Evolutionary conservation across 2,329 filamentous ascomycete genomes (phyloP).

Genomic region (Aspergillus arachidicola): DNA sequence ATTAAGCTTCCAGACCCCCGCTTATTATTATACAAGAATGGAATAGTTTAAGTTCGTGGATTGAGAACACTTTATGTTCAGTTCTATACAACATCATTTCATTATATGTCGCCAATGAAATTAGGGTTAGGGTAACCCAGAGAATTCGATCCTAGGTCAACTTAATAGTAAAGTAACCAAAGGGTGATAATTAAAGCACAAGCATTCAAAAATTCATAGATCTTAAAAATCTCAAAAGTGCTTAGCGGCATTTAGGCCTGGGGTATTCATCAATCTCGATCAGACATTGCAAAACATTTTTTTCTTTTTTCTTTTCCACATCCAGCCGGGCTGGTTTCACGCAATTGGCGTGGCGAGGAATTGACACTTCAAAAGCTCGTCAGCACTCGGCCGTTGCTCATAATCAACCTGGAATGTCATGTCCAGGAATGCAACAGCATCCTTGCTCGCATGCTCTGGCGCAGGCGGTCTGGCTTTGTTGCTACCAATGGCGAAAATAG

Average conservation of each 20-base stretch:
- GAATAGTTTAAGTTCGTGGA: neutral
- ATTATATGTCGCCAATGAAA: neutral
- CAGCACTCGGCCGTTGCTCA: constrained; percentile 85
- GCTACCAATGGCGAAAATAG: constrained; percentile 97
- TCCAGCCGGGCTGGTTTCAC: constrained; percentile 30
- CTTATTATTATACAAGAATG: neutral
- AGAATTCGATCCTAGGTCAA: neutral
- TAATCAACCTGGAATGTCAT: constrained; percentile 96
- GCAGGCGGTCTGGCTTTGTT: constrained; percentile 84
- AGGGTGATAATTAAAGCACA: neutral
- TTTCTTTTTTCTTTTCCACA: neutral
- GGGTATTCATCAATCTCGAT: constrained; percentile 15
- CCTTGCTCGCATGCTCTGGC: constrained; percentile 80
- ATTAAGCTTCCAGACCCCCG: neutral
- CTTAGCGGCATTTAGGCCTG: neutral
- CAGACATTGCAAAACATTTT: neutral
- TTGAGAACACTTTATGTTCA: constrained; percentile 10
- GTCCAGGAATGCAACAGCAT: constrained; percentile 79
- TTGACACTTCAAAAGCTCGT: constrained; percentile 80
- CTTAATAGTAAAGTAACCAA: neutral
- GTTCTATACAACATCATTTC: constrained; percentile 8
- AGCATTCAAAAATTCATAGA: constrained; percentile 1
- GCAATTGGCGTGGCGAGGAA: constrained; percentile 74
- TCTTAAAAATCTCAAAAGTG: constrained; percentile 1
- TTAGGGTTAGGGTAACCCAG: neutral